Evolutionary conservation across 225 moss, liverwort and hornwort genomes (phyloP).

Genomic region (Antitrichia curtipendula): DNA sequence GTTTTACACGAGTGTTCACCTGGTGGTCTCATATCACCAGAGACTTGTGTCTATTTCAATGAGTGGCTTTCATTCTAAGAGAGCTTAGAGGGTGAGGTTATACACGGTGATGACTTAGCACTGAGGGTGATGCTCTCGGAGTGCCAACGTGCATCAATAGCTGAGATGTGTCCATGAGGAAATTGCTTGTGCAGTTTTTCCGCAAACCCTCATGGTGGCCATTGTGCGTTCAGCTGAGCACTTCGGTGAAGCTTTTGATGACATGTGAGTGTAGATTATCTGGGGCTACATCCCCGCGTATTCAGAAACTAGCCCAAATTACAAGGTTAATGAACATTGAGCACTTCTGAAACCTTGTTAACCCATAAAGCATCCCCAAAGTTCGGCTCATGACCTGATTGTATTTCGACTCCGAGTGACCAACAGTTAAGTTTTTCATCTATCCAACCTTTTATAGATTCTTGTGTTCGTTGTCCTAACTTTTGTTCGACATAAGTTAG

Average conservation of each 20-base stretch:
- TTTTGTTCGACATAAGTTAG: too few species aligned
- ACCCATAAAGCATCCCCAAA: not conserved
- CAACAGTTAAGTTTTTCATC: not conserved
- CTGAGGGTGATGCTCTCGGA: not conserved
- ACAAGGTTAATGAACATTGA: not conserved
- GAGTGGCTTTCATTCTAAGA: constrained; percentile 70
- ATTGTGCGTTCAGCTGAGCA: not conserved
- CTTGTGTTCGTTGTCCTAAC: not conserved
- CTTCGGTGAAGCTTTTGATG: not conserved
- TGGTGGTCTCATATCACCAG: constrained; percentile 79
- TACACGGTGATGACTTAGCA: not conserved
- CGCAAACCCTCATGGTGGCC: not conserved
- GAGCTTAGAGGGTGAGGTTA: not conserved
- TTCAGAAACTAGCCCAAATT: not conserved
- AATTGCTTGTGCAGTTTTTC: not conserved
- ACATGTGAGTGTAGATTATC: not conserved
- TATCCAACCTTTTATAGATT: not conserved
- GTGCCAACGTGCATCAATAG: not conserved
- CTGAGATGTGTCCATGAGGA: not conserved
- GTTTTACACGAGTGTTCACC: constrained; percentile 79
- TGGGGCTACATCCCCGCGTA: not conserved
- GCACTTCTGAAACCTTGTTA: not conserved
- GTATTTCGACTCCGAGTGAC: not conserved
- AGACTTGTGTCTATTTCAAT: constrained; percentile 80
- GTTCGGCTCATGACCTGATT: not conserved